Evolutionary conservation across 306 rosid genomes (phyloP), one percentile per base, ranked within the genome.

Genomic region (Dryas octopetala): DNA sequence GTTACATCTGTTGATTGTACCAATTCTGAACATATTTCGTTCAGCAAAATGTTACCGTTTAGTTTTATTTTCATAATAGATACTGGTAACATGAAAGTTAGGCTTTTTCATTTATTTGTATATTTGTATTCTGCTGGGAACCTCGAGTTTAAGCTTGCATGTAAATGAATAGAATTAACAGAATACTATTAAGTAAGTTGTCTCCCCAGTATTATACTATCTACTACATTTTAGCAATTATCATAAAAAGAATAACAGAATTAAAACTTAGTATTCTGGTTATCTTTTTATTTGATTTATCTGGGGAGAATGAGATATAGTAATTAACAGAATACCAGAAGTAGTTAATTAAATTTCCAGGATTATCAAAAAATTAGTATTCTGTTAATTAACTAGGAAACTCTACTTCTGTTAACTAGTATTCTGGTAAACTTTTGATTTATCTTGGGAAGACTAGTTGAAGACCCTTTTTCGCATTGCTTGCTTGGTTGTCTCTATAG

Each of bases 401-500:
- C 38, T 32, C 38, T 32, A 32, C 1, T 32, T 32, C 38, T 32
- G 38, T 32, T 32, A 32, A 32, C 3, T 32, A 32, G 38, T 32
- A 32, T 32, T 32, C 38, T 32, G 38, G 38, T 32, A 32, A 32
- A 32, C 38, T 32, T 10, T n/a, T 40, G 62, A 70, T 70, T 40
- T 15, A 70, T 70, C 62, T 2, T 26, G 11, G 38, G 13, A 70
- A n/a, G 5, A 40, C n/a, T 6, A 52, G 40, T 9, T 70, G 3
- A 17, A 53, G 62, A 16, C 61, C 74, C 4, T n/a, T 32, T 62
- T 61, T 61, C 9, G 45, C 4, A 4, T 50, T 38, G 62, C 53
- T 52, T 53, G 49, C 63, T 70, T 4, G 38, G 38, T 62, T 62
- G 38, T 40, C 62, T 52, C 16, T 70, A 40, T 53, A 70, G 63